These are phyloP conservation scores for Tetradesmus lagerheimii DNA, from an alignment of 139 green algal genomes.

Conservation along the genomic window DNA sequence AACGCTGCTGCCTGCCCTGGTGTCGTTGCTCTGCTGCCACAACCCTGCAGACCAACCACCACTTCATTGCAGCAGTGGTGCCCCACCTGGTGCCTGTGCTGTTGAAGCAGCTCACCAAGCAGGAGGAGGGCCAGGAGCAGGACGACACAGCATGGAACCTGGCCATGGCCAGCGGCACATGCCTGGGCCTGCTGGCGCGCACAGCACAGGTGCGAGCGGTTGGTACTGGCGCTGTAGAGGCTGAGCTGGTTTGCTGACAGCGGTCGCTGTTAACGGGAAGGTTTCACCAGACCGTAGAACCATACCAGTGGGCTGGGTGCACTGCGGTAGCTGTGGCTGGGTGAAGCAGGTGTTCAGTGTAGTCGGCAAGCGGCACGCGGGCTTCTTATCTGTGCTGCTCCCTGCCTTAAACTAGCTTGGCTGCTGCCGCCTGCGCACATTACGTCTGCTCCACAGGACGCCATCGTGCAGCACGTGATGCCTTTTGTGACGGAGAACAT, in stretches of 20 bases:
- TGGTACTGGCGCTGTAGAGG: too few relatives aligned
- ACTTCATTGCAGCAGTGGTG: constrained; percentile 90
- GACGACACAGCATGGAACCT: constrained; percentile 96
- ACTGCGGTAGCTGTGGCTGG: too few relatives aligned
- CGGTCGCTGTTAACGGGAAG: too few relatives aligned
- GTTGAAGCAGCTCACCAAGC: constrained; percentile 96
- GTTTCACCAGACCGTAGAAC: too few relatives aligned
- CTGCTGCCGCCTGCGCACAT: background rate
- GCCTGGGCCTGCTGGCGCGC: constrained; percentile 86
- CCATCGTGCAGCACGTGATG: constrained; percentile 70
- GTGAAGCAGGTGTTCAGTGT: too few relatives aligned
- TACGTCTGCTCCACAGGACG: constrained; percentile 2
- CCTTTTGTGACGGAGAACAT: constrained; percentile 90
- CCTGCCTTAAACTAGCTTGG: too few relatives aligned
- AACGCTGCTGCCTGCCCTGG: background rate
- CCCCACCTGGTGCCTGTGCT: constrained; percentile 92
- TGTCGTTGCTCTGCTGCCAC: background rate
- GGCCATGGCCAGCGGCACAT: constrained; percentile 91
- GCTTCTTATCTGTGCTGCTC: too few relatives aligned
- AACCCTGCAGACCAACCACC: constrained; percentile 69
- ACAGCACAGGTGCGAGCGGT: constrained; percentile 38
- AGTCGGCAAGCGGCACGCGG: too few relatives aligned
- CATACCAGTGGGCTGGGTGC: too few relatives aligned
- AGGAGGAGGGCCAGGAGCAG: constrained; percentile 94
- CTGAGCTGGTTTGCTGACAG: too few relatives aligned